Evolutionary conservation across 345 rosid genomes (phyloP).

Genomic region (Luvunga scandens): DNA sequence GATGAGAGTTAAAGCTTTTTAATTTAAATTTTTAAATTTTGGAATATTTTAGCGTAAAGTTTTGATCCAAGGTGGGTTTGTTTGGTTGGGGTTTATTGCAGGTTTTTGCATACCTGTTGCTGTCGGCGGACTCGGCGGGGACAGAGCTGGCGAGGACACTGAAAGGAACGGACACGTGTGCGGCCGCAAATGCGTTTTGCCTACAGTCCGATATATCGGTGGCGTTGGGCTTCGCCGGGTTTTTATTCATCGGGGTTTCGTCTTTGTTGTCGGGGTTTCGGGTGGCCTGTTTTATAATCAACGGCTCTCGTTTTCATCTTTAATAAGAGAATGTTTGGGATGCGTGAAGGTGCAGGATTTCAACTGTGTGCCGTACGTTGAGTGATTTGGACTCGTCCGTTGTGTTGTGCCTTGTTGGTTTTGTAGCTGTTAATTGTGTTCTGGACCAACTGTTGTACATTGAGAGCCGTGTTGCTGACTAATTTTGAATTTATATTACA

Average conservation of each 20-base stretch:
- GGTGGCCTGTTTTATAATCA: conserved; percentile 68
- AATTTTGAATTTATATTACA: not conserved
- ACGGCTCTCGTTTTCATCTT: conserved; percentile 80
- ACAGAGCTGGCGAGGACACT: conserved; percentile 65
- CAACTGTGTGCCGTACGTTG: not conserved
- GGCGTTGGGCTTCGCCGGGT: conserved; percentile 77
- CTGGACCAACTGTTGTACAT: not conserved
- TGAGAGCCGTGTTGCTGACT: not conserved
- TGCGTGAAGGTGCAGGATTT: conserved; percentile 7
- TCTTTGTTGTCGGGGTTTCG: conserved; percentile 81
- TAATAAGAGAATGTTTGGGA: conserved; percentile 26
- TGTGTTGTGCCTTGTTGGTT: not conserved
- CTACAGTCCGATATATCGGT: conserved; percentile 73
- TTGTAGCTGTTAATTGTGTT: not conserved
- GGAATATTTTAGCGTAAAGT: not conserved
- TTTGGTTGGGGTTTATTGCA: conserved; percentile 11
- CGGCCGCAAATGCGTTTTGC: conserved; percentile 53
- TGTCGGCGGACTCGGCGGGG: conserved; percentile 83
- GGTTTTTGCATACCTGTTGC: conserved; percentile 79
- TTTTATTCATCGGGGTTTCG: conserved; percentile 68
- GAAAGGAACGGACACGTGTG: conserved; percentile 51
- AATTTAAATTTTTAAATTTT: not conserved
- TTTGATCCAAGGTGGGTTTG: not conserved
- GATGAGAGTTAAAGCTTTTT: not conserved
- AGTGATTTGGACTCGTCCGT: not conserved